Evolutionary conservation across 1,284 basidiomycete genomes (phyloP), one percentile per base, ranked within the genome.

Genomic region (Mycosarcoma mackinlayi): DNA sequence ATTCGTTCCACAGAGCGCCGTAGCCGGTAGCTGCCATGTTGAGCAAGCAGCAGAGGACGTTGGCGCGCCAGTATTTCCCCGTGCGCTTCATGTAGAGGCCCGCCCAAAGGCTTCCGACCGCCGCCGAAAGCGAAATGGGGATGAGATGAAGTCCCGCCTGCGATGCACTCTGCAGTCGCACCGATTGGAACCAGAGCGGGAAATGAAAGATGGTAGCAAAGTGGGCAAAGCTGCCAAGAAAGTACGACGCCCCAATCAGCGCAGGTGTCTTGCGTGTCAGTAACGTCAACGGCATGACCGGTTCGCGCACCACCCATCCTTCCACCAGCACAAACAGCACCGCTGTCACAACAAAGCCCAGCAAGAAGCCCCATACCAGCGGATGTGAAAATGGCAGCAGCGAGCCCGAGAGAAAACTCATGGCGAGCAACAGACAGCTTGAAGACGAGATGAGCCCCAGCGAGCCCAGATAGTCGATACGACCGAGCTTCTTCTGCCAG

Each of bases 141-240:
- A 92, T 83, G 16, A 93, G 81, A 79, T 93, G 92, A 1, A 90
- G 84, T 8, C 92, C 92, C 7, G 86, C 88, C 64, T 87, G 85
- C 30, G 89, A 87, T 16, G 92, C 87, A 14, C 88, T 88, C 73
- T 88, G 86, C 52, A 92, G 85, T 61, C 88, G 85, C 7, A 93
- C 92, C 0, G 90, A 91, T 82, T 93, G 91, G 83, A 93, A 93
- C 89, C 89, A 93, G 82, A 90, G 90, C 2, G 92, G 92, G 80
- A 88, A 91, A 83, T 91, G 91, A 83, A 92, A 69, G 28, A 69
- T 58, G 41, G 45, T 52, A 6, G 60, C 50, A 47, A 69, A 54
- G 37, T 69, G 55, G 5, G 65, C 54, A 19, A 58, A 58, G 50
- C 55, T 59, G 19, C 65, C 65, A 7, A 69, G 35, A 23, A 69